A percentile compares a stretch with the other conserved stretches of the same genome.
Conservation (phyloP, 2,329 filamentous ascomycete genomes). For the Apiospora aurea region DNA sequence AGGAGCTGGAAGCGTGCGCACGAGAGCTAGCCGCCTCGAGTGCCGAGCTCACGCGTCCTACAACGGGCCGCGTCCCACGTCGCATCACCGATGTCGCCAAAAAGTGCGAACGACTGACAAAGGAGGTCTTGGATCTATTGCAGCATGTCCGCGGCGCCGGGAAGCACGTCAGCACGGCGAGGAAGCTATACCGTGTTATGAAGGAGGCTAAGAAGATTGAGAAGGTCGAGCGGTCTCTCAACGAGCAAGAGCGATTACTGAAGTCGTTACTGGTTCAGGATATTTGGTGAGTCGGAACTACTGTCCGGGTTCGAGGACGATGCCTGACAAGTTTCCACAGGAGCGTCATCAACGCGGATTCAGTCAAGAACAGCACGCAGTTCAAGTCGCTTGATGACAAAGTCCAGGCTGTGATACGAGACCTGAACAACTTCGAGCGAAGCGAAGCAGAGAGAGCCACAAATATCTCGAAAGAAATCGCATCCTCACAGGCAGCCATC, state of each 20-base stretch:
- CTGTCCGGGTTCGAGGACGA: no score
- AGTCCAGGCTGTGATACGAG: neutral
- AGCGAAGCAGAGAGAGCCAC: neutral
- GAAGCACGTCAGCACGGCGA: neutral
- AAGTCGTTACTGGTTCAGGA: slow-evolving; percentile 18
- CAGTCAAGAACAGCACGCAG: slow-evolving; percentile 1
- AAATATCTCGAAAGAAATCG: neutral
- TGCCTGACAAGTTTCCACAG: neutral
- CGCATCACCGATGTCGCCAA: slow-evolving; percentile 23
- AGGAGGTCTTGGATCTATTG: slow-evolving; percentile 25
- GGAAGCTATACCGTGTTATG: neutral
- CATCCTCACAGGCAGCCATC: neutral
- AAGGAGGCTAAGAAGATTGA: slow-evolving; percentile 11
- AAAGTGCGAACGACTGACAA: slow-evolving; percentile 23
- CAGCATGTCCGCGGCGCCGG: slow-evolving; percentile 25
- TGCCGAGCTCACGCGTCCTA: neutral
- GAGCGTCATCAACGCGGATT: neutral
- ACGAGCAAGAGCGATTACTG: slow-evolving; percentile 22
- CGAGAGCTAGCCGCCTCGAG: slow-evolving; percentile 21
- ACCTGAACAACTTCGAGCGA: neutral
- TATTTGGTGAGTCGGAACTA: neutral
- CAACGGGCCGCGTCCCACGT: neutral
- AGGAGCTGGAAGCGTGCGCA: slow-evolving; percentile 27
- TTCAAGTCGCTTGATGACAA: neutral
- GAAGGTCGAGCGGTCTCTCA: slow-evolving; percentile 24